phyloP scores from a whole-genome alignment of 345 rosid genomes.

The Erodium maritimum region DNA sequence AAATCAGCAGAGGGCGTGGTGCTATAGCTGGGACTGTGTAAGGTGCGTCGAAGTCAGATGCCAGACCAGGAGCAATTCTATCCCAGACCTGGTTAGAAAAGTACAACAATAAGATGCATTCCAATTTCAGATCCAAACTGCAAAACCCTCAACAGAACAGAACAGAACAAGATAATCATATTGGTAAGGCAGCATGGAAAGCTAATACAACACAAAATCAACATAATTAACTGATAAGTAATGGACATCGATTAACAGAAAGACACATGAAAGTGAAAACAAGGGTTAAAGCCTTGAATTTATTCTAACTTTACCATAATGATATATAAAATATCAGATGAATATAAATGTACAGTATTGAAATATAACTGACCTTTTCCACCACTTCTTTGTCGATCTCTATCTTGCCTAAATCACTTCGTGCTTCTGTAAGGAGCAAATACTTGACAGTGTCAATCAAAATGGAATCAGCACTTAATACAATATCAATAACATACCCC shows the following conservation, averaged over 20 bases:
- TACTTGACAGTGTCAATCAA: not conserved
- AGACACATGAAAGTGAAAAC: too few species aligned
- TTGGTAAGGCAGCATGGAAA: too few species aligned
- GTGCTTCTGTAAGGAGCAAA: slow-evolving; percentile 43
- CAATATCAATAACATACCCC: not conserved
- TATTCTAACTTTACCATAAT: not conserved
- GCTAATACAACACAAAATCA: too few species aligned
- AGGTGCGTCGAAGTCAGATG: slow-evolving; percentile 61
- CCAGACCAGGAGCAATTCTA: slow-evolving; percentile 83
- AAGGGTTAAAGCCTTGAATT: not conserved
- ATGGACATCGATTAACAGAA: too few species aligned
- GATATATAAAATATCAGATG: not conserved
- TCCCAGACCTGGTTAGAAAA: slow-evolving; percentile 56
- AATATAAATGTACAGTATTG: not conserved
- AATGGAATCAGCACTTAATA: not conserved
- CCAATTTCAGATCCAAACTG: too few species aligned
- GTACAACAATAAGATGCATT: too few species aligned
- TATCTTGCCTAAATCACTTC: slow-evolving; percentile 46
- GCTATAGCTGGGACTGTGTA: slow-evolving; percentile 56
- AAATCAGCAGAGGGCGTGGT: slow-evolving; percentile 58
- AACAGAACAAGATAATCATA: too few species aligned
- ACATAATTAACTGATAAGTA: too few species aligned
- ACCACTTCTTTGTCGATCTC: slow-evolving; percentile 70
- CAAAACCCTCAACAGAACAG: too few species aligned
- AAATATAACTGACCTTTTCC: slow-evolving; percentile 39